These are phyloP conservation scores for Mucor plumbeus DNA, from an alignment of 371 early-diverging fungal genomes.

Conservation along the genomic window DNA sequence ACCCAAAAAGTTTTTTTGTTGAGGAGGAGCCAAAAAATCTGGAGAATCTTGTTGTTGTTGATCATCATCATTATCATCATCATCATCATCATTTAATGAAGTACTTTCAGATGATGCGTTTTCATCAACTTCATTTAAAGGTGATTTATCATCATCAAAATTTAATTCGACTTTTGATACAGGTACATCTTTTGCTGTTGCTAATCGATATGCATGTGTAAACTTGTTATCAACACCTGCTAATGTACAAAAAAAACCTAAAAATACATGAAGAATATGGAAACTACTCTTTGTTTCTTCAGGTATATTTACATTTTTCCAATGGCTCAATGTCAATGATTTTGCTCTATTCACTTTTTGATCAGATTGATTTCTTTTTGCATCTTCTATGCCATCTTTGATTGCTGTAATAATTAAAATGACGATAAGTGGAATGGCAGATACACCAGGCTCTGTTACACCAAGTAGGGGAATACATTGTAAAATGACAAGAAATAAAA, in stretches of 20 bases:
- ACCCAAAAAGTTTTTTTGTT: conserved; percentile 4
- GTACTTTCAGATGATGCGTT: background rate
- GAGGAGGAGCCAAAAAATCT: conserved; percentile 7
- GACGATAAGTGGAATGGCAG: conserved; percentile 81
- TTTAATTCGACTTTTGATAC: conserved; percentile 8
- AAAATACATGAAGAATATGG: conserved; percentile 29
- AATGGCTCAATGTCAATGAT: conserved; percentile 54
- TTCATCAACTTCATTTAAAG: conserved; percentile 20
- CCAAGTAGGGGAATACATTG: conserved; percentile 78
- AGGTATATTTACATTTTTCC: conserved; percentile 60
- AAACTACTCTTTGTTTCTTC: conserved; percentile 29
- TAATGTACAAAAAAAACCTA: conserved; percentile 41
- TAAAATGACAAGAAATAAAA: conserved; percentile 80
- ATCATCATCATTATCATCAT: background rate
- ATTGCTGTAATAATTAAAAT: conserved; percentile 84
- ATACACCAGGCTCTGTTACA: conserved; percentile 80
- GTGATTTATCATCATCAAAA: conserved; percentile 18
- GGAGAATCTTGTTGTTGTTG: conserved; percentile 3
- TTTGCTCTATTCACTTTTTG: conserved; percentile 67
- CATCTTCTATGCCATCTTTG: conserved; percentile 92
- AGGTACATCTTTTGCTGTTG: conserved; percentile 26
- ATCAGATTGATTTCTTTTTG: conserved; percentile 82
- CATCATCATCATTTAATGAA: background rate
- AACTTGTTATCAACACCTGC: conserved; percentile 33
- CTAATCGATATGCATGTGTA: conserved; percentile 26